Base-by-base conservation (phyloP, 768 basidiomycete species). In the Mycena rebaudengoi region DNA sequence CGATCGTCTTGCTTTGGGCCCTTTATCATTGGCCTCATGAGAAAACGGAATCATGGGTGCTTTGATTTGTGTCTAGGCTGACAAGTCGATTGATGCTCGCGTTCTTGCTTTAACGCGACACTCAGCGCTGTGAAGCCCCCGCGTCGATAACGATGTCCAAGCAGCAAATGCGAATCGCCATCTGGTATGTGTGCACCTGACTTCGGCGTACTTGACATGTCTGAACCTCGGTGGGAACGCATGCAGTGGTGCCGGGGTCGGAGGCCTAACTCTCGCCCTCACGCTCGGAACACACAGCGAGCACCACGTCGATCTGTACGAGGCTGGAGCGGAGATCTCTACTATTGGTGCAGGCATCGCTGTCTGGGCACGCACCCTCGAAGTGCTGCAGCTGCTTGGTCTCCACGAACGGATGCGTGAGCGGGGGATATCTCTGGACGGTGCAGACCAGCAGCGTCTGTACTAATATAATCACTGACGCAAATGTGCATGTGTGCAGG, bases 251-350 rank as follows among this genome's bases (percentile, higher is more conserved):
- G 43, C 54, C 32, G 54, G 54, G 32, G 43, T 56, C 43, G 54
- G 54, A 33, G 54, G 54, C 32, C 54, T 56, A 25, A 56, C 54
- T 32, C 54, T 55, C 54, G 54, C 41, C 40, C 54, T 55, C 40
- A 55, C 54, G 29, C 40, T 55, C 14, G 54, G 54, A 44, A 45
- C 29, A 43, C 41, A 56, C 43, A 45, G 43, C 54, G 23, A 30
- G 43, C 54, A 56, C 29, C 41, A 56, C 30, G 30, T 56, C 41
- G 54, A 56, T 56, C 43, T 56, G 54, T 56, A 56, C 54, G 54
- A 56, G 32, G 54, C 54, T 35, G 54, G 54, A 33, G 54, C 41
- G 41, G 54, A 56, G 41, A 56, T 56, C 41, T 56, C 54, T 44
- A 45, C 54, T 43, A 45, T 45, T 21, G 54, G 54, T 25, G 54